These are phyloP conservation scores for Suillus bovinus DNA, from an alignment of 768 basidiomycete species.

Conservation along the genomic window DNA sequence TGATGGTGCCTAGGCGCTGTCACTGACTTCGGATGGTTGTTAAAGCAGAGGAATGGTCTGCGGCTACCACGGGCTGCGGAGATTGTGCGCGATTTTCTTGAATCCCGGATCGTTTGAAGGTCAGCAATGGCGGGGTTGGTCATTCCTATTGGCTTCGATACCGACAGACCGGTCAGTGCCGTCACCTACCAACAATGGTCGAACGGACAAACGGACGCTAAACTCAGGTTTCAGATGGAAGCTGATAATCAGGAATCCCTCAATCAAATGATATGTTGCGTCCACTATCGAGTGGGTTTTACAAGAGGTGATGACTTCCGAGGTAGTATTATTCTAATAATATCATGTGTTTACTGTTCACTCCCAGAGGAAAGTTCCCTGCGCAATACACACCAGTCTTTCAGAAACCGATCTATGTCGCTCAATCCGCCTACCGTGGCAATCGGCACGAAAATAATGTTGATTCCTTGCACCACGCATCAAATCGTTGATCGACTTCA, in stretches of 20 bases:
- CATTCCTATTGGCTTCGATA: neutral
- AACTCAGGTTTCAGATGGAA: neutral
- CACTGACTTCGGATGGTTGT: neutral
- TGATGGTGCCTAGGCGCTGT: neutral
- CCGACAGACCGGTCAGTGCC: neutral
- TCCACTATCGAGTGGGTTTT: neutral
- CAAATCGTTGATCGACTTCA: constrained; percentile 3
- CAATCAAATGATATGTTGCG: neutral
- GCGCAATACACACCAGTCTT: neutral
- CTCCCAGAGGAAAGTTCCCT: neutral
- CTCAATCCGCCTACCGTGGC: neutral
- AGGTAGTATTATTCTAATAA: neutral
- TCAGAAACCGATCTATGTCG: neutral
- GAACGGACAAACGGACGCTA: neutral
- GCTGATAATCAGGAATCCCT: neutral
- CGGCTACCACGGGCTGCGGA: neutral
- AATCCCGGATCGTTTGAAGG: neutral
- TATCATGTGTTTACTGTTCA: neutral
- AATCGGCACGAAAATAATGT: neutral
- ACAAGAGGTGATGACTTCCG: neutral
- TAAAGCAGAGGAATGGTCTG: neutral
- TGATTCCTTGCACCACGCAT: neutral
- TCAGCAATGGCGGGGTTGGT: neutral
- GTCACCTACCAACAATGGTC: neutral
- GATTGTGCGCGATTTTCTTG: neutral